A percentile compares a stretch with the other conserved stretches of the same genome.
phyloP scores from a whole-genome alignment of 2,329 filamentous ascomycete species.

The Paramyrothecium roridum region DNA sequence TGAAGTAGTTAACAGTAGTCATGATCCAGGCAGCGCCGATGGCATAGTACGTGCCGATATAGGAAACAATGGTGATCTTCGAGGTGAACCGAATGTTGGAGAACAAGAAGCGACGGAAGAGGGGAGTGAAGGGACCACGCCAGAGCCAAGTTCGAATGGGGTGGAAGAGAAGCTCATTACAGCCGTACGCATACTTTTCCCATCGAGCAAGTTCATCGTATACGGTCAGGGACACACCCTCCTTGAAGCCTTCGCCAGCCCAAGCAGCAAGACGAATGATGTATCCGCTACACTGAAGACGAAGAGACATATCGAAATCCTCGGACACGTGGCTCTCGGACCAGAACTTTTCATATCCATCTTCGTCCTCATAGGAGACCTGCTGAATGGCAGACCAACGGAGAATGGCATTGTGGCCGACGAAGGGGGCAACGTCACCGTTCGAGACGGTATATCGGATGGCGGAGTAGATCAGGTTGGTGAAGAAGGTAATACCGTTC shows the following conservation, averaged over 20 bases:
- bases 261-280: constrained; percentile 71
- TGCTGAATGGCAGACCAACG: constrained; percentile 75
- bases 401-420: constrained; percentile 76
- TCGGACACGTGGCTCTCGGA: constrained; percentile 77
- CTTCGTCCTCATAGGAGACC: constrained; percentile 66
- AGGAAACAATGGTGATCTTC: constrained; percentile 73
- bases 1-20: constrained; percentile 71
- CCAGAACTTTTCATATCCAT: constrained; percentile 78
- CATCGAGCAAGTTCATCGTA: constrained; percentile 82
- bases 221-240: constrained; percentile 79
- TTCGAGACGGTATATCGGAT: constrained; percentile 76
- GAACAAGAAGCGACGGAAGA: constrained; percentile 71
- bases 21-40: constrained; percentile 74
- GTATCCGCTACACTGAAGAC: constrained; percentile 69
- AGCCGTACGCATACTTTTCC: constrained; percentile 86
- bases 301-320: constrained; percentile 79
- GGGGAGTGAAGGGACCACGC: constrained; percentile 72
- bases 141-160: constrained; percentile 71
- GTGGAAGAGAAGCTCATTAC: constrained; percentile 79
- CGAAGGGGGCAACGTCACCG: constrained; percentile 74
- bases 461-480: constrained; percentile 71
- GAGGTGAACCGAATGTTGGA: constrained; percentile 73
- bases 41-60: constrained; percentile 78
- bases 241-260: constrained; percentile 74
- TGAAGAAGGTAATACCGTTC: constrained; percentile 69